A percentile compares a stretch with the other conserved stretches of the same genome.
These are phyloP conservation scores for Avena eriantha DNA, from an alignment of 176 grass and related monocot genomes.

Conservation along the genomic window DNA sequence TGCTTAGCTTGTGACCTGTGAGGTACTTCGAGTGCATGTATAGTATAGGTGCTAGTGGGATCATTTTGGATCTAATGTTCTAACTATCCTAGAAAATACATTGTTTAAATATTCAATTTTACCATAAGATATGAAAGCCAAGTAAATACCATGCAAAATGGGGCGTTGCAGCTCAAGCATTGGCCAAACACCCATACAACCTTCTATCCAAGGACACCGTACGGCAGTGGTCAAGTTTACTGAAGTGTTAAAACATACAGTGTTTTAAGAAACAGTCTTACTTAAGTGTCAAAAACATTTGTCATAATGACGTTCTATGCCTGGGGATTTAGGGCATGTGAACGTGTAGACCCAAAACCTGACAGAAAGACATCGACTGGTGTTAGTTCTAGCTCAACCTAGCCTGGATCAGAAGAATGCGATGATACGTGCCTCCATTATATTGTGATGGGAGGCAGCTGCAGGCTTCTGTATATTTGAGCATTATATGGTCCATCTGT, in stretches of 20 bases:
- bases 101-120: not conserved
- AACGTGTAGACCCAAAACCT: not conserved
- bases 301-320: not conserved
- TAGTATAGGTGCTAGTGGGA: not conserved
- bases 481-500: conserved; percentile 20
- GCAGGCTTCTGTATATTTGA: not conserved
- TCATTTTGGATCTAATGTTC: not conserved
- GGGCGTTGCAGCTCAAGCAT: not conserved
- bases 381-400: not conserved
- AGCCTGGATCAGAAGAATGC: not conserved
- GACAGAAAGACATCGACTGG: conserved; percentile 1
- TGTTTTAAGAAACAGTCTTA: conserved; percentile 3
- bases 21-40: not conserved
- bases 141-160: not conserved
- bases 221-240: not conserved
- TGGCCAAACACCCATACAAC: not conserved
- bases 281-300: not conserved
- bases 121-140: not conserved
- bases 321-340: not conserved
- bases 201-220: not conserved
- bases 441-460: not conserved
- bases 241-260: not conserved
- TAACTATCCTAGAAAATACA: not conserved
- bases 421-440: not conserved
- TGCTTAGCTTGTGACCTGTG: too few species aligned